Evolutionary conservation across 2,329 filamentous ascomycete species (phyloP), one percentile per base, ranked within the genome.

Genomic region (Chaetomium globosum): DNA sequence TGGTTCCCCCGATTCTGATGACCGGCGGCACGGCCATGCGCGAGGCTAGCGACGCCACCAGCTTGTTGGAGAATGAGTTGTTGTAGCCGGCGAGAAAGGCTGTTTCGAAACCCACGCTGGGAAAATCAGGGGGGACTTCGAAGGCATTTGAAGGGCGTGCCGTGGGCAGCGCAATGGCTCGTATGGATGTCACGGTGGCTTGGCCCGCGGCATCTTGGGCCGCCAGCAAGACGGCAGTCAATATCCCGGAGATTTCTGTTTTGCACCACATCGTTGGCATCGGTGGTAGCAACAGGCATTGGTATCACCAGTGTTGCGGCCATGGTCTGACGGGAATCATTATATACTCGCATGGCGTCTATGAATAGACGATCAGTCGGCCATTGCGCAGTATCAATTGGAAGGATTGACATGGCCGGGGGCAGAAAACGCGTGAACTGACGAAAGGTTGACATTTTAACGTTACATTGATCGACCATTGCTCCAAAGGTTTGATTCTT

Each of bases 91-190:
- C 9, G 48, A 51, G 48, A 23, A 51, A 51, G 21, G 48, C 48
- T 26, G 48, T 51, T 28, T 51, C 48, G 12, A 51, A 51, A 28
- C 48, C 48, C 48, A 51, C 48, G 48, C 48, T 51, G 23, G 48
- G 21, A 23, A 51, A 51, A 16, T 51, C 48, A 6, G 48, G 23
- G 48, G 48, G 48, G 10, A 51, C 48, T 23, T 51, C 23, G 21
- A 51, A 51, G 48, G 48, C 48, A 51, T 28, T 23, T 2, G 23
- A 12, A 28, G 21, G 48, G 9, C 48, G 48, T 23, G 48, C 23
- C 21, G 48, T 51, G 48, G 48, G 48, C 12, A 51, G 48, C 23
- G 23, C 7, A 28, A 51, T 51, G 48, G 23, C 12, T 28, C 12
- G 48, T 51, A 23, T 51, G 10, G 48, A 51, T 26, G 48, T 51